Evolutionary conservation across 129 eudicot genomes (phyloP).

Genomic region (Daucus carota): DH1_v3.0 NC_030385.2:282001-282500

Average conservation of each 20-base stretch:
- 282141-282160: neutral
- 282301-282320: slow-evolving; percentile 57
- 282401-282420: slow-evolving; percentile 17
- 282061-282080: neutral
- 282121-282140: neutral
- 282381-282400: slow-evolving; percentile 76
- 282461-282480: slow-evolving; percentile 1
- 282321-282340: slow-evolving; percentile 17
- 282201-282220: slow-evolving; percentile 96
- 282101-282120: neutral
- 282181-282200: slow-evolving; percentile 99
- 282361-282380: slow-evolving; percentile 47
- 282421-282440: neutral
- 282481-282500: slow-evolving; percentile 11
- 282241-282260: slow-evolving; percentile 80
- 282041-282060: neutral
- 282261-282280: slow-evolving; percentile 96
- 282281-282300: slow-evolving; percentile 97
- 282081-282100: neutral
- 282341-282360: slow-evolving; percentile 17
- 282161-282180: slow-evolving; percentile 88
- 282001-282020: neutral
- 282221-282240: slow-evolving; percentile 87
- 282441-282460: slow-evolving; percentile 13
- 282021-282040: neutral